Evolutionary conservation across 805 yeast species (phyloP).

Genomic region (Deakozyma indianensis): DNA sequence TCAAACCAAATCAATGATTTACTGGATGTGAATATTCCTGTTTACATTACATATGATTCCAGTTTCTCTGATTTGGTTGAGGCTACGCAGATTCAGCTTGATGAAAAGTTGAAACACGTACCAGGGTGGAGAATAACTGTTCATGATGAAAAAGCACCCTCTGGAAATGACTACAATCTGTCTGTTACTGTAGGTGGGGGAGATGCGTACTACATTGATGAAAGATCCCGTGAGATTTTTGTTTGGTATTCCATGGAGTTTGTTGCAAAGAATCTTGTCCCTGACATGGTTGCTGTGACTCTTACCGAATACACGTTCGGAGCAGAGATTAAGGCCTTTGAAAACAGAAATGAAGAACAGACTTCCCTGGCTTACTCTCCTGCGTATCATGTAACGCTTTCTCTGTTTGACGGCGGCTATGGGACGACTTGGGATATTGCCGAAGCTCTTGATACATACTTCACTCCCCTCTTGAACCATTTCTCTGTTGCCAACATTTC

Average conservation of each 20-base stretch:
- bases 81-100: constrained; percentile 36
- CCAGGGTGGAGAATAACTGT: constrained; percentile 19
- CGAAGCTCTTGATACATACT: constrained; percentile 30
- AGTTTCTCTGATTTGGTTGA: constrained; percentile 52
- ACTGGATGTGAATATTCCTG: constrained; percentile 15
- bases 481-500: constrained; percentile 55
- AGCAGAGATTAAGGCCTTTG: constrained; percentile 25
- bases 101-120: constrained; percentile 23
- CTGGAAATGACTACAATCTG: constrained; percentile 18
- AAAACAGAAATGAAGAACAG: constrained; percentile 6
- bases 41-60: constrained; percentile 27
- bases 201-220: constrained; percentile 32
- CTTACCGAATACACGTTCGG: constrained; percentile 31
- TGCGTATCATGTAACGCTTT: constrained; percentile 59
- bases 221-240: constrained; percentile 25
- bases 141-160: constrained; percentile 12
- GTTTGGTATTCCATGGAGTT: constrained; percentile 29
- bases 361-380: constrained; percentile 31
- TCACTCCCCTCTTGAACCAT: constrained; percentile 40
- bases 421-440: constrained; percentile 62
- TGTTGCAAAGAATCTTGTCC: constrained; percentile 44
- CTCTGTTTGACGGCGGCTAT: constrained; percentile 48
- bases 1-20: constrained; percentile 16
- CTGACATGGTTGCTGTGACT: constrained; percentile 44
- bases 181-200: constrained; percentile 26